phyloP scores from a whole-genome alignment of 2,329 filamentous ascomycete species.

The Rosellinia necatrix region DNA sequence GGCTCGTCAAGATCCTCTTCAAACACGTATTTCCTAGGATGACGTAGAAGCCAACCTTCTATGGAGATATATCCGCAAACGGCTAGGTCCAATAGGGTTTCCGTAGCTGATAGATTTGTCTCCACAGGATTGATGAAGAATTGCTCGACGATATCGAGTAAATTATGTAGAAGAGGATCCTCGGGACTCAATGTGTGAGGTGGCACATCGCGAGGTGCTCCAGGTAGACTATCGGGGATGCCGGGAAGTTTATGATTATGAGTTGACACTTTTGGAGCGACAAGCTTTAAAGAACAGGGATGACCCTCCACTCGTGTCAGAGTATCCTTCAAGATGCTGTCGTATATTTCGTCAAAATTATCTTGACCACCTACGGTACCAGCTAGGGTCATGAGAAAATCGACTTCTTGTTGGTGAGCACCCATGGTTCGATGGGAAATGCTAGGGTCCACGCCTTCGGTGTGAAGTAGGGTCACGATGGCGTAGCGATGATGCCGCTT shows the following conservation, averaged over 20 bases:
- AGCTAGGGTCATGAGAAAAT: slow-evolving; percentile 71
- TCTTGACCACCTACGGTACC: slow-evolving; percentile 69
- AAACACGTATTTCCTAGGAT: slow-evolving; percentile 67
- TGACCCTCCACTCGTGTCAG: slow-evolving; percentile 72
- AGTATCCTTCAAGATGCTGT: slow-evolving; percentile 72
- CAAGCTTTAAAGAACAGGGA: slow-evolving; percentile 71
- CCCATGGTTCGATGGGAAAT: slow-evolving; percentile 69
- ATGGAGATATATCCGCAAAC: slow-evolving; percentile 83
- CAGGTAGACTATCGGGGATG: slow-evolving; percentile 60
- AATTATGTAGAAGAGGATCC: slow-evolving; percentile 67
- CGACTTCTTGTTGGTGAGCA: slow-evolving; percentile 75
- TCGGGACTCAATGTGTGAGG: slow-evolving; percentile 66
- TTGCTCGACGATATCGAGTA: slow-evolving; percentile 71
- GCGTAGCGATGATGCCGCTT: slow-evolving; percentile 88
- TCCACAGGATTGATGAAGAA: slow-evolving; percentile 93
- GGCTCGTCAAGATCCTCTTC: slow-evolving; percentile 48
- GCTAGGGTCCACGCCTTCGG: slow-evolving; percentile 60
- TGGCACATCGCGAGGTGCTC: slow-evolving; percentile 63
- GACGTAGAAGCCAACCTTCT: slow-evolving; percentile 87
- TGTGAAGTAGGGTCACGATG: slow-evolving; percentile 74
- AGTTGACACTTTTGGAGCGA: slow-evolving; percentile 63
- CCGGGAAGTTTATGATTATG: slow-evolving; percentile 62
- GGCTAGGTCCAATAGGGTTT: slow-evolving; percentile 79
- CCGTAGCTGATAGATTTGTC: slow-evolving; percentile 86
- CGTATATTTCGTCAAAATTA: slow-evolving; percentile 74